phyloP scores from a whole-genome alignment of 2,329 filamentous ascomycete genomes.

The Talaromyces sp. region DNA sequence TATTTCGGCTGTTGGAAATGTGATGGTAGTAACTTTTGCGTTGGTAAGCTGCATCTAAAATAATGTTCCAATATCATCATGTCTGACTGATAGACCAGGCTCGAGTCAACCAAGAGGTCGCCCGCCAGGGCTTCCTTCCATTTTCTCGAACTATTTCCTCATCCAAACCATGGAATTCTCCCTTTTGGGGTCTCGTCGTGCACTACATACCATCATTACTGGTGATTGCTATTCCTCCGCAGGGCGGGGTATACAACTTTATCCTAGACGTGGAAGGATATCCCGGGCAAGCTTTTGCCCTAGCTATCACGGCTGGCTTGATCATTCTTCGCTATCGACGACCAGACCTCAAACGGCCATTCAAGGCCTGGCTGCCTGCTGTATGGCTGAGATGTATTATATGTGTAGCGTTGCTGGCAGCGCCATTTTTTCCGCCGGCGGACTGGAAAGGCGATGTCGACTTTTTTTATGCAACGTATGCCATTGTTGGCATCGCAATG shows the following conservation, averaged over 20 bases:
- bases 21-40: constrained; percentile 67
- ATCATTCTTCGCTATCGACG: constrained; percentile 56
- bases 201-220: constrained; percentile 64
- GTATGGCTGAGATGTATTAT: constrained; percentile 52
- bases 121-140: constrained; percentile 64
- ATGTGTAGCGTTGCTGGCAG: constrained; percentile 51
- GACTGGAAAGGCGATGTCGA: constrained; percentile 41
- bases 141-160: constrained; percentile 57
- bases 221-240: constrained; percentile 61
- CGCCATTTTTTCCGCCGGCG: constrained; percentile 58
- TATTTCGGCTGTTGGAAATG: constrained; percentile 63
- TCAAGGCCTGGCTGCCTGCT: constrained; percentile 59
- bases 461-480: constrained; percentile 51
- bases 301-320: constrained; percentile 55
- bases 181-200: constrained; percentile 61
- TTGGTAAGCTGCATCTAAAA: constrained; percentile 43
- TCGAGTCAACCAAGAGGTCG: constrained; percentile 67
- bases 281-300: constrained; percentile 55
- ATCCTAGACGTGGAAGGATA: constrained; percentile 69
- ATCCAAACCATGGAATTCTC: constrained; percentile 61
- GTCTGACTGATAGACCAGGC: constrained; percentile 39
- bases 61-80: not conserved
- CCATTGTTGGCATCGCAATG: constrained; percentile 44
- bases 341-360: constrained; percentile 58
- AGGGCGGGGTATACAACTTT: constrained; percentile 64